phyloP scores from a whole-genome alignment of 2,329 filamentous ascomycete species.

The Nothophaeocryptopus gaeumannii region DNA sequence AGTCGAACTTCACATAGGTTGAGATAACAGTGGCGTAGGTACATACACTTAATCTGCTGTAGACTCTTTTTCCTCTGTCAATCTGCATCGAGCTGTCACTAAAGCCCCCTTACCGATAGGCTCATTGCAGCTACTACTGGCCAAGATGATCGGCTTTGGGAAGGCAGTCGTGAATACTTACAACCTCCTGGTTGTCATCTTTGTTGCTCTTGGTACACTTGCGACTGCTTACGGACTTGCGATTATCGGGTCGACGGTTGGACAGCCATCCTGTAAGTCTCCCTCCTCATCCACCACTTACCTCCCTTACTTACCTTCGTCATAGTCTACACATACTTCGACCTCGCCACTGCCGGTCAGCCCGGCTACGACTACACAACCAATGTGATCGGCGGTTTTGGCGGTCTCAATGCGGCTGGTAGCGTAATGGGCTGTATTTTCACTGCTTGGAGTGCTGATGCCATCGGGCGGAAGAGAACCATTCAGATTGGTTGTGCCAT shows the following conservation, averaged over 20 bases:
- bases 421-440: conserved; percentile 38
- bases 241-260: conserved; percentile 46
- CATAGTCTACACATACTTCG: conserved; percentile 41
- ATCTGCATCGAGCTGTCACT: too few species aligned
- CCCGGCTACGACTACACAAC: conserved; percentile 44
- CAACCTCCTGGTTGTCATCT: conserved; percentile 23
- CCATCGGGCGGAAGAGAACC: conserved; percentile 38
- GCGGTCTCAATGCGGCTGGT: conserved; percentile 47
- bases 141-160: neutral
- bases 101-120: too few species aligned
- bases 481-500: conserved; percentile 40
- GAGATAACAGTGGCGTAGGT: too few species aligned
- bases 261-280: conserved; percentile 42
- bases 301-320: neutral
- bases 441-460: conserved; percentile 42
- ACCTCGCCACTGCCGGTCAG: conserved; percentile 38
- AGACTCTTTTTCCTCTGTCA: too few species aligned
- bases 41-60: too few species aligned
- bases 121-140: too few species aligned
- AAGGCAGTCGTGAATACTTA: conserved; percentile 5
- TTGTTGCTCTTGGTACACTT: conserved; percentile 29
- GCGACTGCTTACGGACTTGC: conserved; percentile 38
- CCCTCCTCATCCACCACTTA: neutral
- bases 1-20: too few species aligned
- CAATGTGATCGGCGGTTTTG: conserved; percentile 45